Evolutionary conservation across 495 filamentous ascomycete species (phyloP), one percentile per base, ranked within the genome.

Genomic region (Cercophora samala): DNA sequence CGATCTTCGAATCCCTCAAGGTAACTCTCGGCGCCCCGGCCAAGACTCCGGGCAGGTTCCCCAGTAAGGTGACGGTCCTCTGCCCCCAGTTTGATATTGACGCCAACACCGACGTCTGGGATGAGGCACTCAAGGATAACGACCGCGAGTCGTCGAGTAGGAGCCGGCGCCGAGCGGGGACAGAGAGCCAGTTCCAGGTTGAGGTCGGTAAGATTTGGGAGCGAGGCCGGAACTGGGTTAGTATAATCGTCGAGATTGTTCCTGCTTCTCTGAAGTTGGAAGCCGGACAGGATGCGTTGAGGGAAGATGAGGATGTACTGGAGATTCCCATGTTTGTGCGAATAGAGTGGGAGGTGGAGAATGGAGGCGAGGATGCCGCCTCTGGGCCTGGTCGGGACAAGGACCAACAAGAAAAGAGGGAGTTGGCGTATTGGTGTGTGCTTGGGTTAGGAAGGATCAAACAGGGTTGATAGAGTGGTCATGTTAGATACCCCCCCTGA

Each of bases 121-220:
- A 97, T 69, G 95, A 98, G 71, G 95, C 93, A 4, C 81, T 97
- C 6, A 80, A 80, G 22, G 80, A 86, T 22, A 75, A 75, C 37
- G 74, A 73, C 19, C 59, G 61, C 53, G 63, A 29, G 55, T 52
- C 63, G 29, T 51, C 62, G 2, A 73, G 78, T 66, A 71, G 82
- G 71, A 67, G 80, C 68, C 60, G 81, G 70, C 59, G 80, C 58
- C 71, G 73, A 22, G 76, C 74, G 71, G 76, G 67, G 26, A 76
- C 73, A 60, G 79, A 79, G 17, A 76, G 78, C 42, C 75, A 86
- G 67, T 85, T 85, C 64, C 87, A 89, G 58, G 88, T 92, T 2
- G 92, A 97, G 74, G 92, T 90, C 5, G 95, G 95, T 18, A 97
- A 97, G 77, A 88, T 99, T 25, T 99, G 92, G 92, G 92, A 97